A percentile compares a stretch with the other conserved stretches of the same genome.
phyloP scores from a whole-genome alignment of 2,329 filamentous ascomycete species.

The Epichloe festucae region DNA sequence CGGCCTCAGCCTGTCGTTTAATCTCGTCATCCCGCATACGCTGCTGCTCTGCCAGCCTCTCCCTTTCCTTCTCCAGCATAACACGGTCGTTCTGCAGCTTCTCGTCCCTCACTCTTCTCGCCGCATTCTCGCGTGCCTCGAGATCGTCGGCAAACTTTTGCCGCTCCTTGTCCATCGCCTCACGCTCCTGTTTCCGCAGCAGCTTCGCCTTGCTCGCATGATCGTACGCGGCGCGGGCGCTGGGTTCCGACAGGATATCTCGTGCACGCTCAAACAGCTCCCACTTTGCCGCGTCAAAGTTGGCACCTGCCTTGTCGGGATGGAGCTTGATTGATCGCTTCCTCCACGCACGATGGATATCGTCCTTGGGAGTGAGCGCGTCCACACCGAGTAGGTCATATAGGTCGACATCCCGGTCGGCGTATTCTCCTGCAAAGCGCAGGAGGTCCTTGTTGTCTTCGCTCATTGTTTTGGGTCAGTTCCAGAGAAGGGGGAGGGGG shows the following conservation, averaged over 20 bases:
- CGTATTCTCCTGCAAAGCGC: conserved; percentile 43
- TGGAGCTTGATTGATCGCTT: conserved; percentile 82
- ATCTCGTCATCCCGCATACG: conserved; percentile 25
- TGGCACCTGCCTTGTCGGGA: conserved; percentile 73
- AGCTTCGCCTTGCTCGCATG: conserved; percentile 57
- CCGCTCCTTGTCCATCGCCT: conserved; percentile 59
- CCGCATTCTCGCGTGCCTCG: conserved; percentile 60
- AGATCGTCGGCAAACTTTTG: conserved; percentile 76
- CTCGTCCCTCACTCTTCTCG: conserved; percentile 44
- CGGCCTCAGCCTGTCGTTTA: conserved; percentile 21
- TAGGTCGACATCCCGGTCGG: conserved; percentile 54
- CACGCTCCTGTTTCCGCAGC: conserved; percentile 56
- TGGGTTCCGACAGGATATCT: conserved; percentile 63
- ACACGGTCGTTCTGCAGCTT: conserved; percentile 23
- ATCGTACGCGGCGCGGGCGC: conserved; percentile 66
- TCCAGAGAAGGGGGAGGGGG: no score
- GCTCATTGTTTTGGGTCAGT: conserved; percentile 14
- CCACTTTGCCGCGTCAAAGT: conserved; percentile 69
- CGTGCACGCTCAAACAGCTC: conserved; percentile 77
- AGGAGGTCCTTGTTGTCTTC: conserved; percentile 35
- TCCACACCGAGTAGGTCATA: conserved; percentile 63
- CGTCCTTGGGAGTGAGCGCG: conserved; percentile 50
- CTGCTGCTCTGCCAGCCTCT: conserved; percentile 23
- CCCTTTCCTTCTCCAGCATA: conserved; percentile 24
- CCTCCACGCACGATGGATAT: conserved; percentile 73